Evolutionary conservation across 1,284 basidiomycete genomes (phyloP).

Genomic region (Fomitiporia mediterranea): DNA sequence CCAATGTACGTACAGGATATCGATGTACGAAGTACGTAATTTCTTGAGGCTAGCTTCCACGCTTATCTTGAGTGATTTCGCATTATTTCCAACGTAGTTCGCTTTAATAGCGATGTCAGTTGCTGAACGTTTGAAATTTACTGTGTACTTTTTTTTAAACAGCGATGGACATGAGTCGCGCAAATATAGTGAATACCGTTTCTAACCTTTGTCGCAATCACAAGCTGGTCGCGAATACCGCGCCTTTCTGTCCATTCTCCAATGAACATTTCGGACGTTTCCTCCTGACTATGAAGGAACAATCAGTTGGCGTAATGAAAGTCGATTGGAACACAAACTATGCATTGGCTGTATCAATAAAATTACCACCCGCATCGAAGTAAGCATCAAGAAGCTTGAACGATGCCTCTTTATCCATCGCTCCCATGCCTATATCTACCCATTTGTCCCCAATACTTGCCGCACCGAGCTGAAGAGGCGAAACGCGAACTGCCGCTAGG

Average conservation of each 20-base stretch:
- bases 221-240: conserved; percentile 41
- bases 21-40: conserved; percentile 37
- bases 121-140: conserved; percentile 26
- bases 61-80: conserved; percentile 30
- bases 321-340: conserved; percentile 4
- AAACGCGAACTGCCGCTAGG: conserved; percentile 34
- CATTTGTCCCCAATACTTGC: conserved; percentile 40
- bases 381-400: conserved; percentile 33
- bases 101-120: conserved; percentile 24
- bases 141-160: conserved; percentile 33
- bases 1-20: conserved; percentile 36
- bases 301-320: background rate
- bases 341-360: conserved; percentile 17
- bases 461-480: conserved; percentile 43
- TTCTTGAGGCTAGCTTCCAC: conserved; percentile 36
- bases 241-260: conserved; percentile 44
- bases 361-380: conserved; percentile 28
- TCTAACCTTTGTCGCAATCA: conserved; percentile 42
- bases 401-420: conserved; percentile 29
- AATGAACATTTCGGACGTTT: conserved; percentile 38
- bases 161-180: conserved; percentile 8
- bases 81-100: conserved; percentile 34
- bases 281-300: conserved; percentile 32
- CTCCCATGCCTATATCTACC: conserved; percentile 26
- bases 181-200: background rate